Base-by-base conservation (phyloP, 139 green algal species). In the Chlamydomonas applanata region DNA sequence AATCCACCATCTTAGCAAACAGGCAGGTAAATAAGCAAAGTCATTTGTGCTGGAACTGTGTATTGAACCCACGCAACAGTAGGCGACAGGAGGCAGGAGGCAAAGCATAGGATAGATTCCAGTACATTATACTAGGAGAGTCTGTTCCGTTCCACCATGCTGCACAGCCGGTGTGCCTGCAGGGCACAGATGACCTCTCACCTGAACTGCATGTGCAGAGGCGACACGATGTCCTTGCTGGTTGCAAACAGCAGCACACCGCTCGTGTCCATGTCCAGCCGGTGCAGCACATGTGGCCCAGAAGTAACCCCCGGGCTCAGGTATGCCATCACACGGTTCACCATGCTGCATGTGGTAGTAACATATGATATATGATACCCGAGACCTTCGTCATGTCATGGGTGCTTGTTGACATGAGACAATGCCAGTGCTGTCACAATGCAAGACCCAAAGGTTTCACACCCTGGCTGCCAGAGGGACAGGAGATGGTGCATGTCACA, bases 191-290 rank as follows among this genome's bases (percentile, higher is more conserved):
- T 19, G 11, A 49, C 40, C 40, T 2, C 81, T 2, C 72, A 88
- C 87, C 87, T 89, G 84, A 97, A 97, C 72, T 91, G 85, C 16
- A n/a, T 16, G n/a, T 92, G 81, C 62, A 97, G 57, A 0, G 35
- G 61, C 4, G 85, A 68, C 36, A 85, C 89, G 22, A 86, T 79
- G 29, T 78, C 79, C 0, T 70, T 29, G 9, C 60, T 57, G 73
- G 97, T 97, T 40, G 83, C 89, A 77, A 96, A 91, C 45, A 97
- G 71, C 72, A 95, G 71, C 68, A 97, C 78, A 1, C 92, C 93
- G 1, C 74, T 88, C 5, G 93, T 97, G 82, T 94, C 79, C 89
- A 93, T 91, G 67, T 96, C n/a, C 88, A 80, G 85, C 64, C 34
- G 89, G 59, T 85, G 80, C 24, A 85, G 36, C 20, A 78, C 71